Percentiles rank a stretch among this genome's conserved stretches.
Evolutionary conservation across 208 protist species (phyloP).

Genomic region (Trypanosoma theileri): DNA sequence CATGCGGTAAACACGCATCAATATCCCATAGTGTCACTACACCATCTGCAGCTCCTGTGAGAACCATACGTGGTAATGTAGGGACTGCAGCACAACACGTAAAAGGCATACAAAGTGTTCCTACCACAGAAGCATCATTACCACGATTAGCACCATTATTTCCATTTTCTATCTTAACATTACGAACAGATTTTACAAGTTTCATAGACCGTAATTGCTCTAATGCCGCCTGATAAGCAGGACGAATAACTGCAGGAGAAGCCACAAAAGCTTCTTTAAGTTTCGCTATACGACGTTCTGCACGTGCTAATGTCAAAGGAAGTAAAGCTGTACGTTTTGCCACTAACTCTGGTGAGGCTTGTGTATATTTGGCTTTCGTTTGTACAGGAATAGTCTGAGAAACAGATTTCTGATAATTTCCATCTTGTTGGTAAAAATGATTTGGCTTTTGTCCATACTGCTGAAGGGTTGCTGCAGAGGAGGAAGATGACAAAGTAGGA

Average conservation of each 20-base stretch:
- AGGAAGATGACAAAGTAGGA: not conserved
- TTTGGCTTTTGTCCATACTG: not conserved
- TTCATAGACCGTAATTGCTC: slow-evolving; percentile 40
- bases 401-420: not conserved
- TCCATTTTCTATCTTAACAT: slow-evolving; percentile 46
- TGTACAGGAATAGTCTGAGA: not conserved
- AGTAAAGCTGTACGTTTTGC: slow-evolving; percentile 46
- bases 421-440: not conserved
- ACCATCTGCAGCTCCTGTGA: slow-evolving; percentile 75
- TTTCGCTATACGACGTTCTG: slow-evolving; percentile 40
- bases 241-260: slow-evolving; percentile 27
- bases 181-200: slow-evolving; percentile 76
- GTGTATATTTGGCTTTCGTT: slow-evolving; percentile 23
- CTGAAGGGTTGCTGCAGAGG: not conserved
- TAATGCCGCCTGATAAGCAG: slow-evolving; percentile 37
- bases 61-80: slow-evolving; percentile 19
- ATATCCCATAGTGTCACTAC: slow-evolving; percentile 83
- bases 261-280: slow-evolving; percentile 64
- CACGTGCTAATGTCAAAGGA: slow-evolving; percentile 47
- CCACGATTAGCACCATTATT: not conserved
- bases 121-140: slow-evolving; percentile 23
- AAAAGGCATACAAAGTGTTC: slow-evolving; percentile 72
- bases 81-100: slow-evolving; percentile 51
- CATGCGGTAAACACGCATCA: slow-evolving; percentile 38
- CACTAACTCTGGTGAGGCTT: slow-evolving; percentile 41